phyloP scores from a whole-genome alignment of 805 yeast species.

The Wickerhamomyces mucosus region DNA sequence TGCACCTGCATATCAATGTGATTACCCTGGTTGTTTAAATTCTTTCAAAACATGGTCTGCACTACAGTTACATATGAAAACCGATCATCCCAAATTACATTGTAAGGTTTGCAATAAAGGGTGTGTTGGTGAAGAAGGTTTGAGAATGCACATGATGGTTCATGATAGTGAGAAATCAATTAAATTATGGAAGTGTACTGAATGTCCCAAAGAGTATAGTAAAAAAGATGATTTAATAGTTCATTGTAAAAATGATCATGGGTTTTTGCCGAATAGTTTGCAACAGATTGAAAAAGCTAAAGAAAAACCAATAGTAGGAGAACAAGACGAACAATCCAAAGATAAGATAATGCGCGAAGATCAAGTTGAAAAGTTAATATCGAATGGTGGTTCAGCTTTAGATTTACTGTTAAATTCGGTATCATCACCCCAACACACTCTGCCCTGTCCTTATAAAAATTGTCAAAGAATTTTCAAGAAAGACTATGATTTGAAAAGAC shows the following conservation, averaged over 20 bases:
- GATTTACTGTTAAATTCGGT: conserved; percentile 24
- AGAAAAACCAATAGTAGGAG: neutral
- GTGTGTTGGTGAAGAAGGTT: conserved; percentile 64
- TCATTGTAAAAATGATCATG: conserved; percentile 46
- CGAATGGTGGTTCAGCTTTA: conserved; percentile 19
- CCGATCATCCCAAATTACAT: conserved; percentile 59
- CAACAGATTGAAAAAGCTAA: conserved; percentile 3
- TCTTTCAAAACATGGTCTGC: conserved; percentile 66
- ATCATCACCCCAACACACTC: conserved; percentile 21
- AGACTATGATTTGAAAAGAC: conserved; percentile 38
- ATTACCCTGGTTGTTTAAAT: conserved; percentile 48
- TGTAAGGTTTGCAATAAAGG: conserved; percentile 61
- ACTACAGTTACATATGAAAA: conserved; percentile 58
- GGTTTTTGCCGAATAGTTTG: conserved; percentile 14
- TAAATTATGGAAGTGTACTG: conserved; percentile 53
- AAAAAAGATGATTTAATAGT: conserved; percentile 46
- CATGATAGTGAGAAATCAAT: conserved; percentile 42
- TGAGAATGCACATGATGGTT: conserved; percentile 61
- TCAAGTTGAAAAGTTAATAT: conserved; percentile 18
- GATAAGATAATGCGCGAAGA: conserved; percentile 9
- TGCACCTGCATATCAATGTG: conserved; percentile 47
- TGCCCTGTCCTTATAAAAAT: conserved; percentile 36
- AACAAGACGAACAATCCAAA: too few species aligned
- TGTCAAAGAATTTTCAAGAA: conserved; percentile 48
- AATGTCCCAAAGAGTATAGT: conserved; percentile 42